Percentiles rank a stretch among this genome's conserved stretches.
Conservation (phyloP, 352 stramenopile genomes). For the Phytopythium litorale region DNA sequence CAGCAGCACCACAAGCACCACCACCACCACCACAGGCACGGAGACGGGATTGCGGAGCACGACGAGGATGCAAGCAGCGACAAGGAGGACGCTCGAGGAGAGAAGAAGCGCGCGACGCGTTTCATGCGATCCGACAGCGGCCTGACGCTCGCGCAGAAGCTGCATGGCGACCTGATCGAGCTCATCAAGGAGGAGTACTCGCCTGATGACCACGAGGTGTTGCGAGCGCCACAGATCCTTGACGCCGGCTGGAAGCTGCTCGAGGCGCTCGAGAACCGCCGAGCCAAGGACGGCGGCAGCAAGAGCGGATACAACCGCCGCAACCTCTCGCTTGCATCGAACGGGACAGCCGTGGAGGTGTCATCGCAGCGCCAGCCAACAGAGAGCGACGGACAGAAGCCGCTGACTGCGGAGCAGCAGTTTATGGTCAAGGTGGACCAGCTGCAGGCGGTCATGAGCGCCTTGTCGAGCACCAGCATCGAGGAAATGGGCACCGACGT, state of each 20-base stretch:
- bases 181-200: slow-evolving; percentile 47
- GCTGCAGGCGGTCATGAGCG: slow-evolving; percentile 42
- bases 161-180: slow-evolving; percentile 47
- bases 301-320: slow-evolving; percentile 29
- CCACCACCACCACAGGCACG: slow-evolving; percentile 6
- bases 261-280: slow-evolving; percentile 39
- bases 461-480: slow-evolving; percentile 31
- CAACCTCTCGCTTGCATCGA: slow-evolving; percentile 7
- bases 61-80: background rate
- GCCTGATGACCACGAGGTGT: slow-evolving; percentile 5
- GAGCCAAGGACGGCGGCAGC: background rate
- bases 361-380: background rate
- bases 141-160: slow-evolving; percentile 25
- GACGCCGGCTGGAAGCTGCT: slow-evolving; percentile 50
- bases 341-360: background rate
- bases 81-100: slow-evolving; percentile 9
- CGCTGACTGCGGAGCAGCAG: slow-evolving; percentile 50
- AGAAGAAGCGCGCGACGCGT: background rate
- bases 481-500: slow-evolving; percentile 49
- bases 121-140: slow-evolving; percentile 2
- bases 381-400: slow-evolving; percentile 1
- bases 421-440: slow-evolving; percentile 66
- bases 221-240: slow-evolving; percentile 13
- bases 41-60: background rate
- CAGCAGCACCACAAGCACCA: slow-evolving; percentile 8